Conservation (phyloP, 306 rosid genomes). For the Trifolium fragiferum region DNA sequence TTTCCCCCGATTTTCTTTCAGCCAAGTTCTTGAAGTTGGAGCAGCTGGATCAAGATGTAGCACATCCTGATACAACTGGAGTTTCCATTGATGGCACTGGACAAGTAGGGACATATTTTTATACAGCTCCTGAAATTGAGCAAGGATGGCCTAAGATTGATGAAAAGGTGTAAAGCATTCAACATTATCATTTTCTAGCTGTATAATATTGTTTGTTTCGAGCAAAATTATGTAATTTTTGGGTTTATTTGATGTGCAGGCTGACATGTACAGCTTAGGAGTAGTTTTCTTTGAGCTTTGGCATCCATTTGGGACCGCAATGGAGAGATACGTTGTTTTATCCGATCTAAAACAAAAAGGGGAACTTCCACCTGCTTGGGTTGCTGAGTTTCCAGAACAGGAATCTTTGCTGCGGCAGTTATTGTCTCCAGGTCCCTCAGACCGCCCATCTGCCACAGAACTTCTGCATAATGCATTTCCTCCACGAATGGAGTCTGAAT, state of each 20-base stretch:
- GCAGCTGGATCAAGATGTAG: slow-evolving; percentile 87
- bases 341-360: slow-evolving; percentile 83
- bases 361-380: slow-evolving; percentile 77
- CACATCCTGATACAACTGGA: slow-evolving; percentile 71
- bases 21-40: slow-evolving; percentile 98
- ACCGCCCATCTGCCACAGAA: slow-evolving; percentile 90
- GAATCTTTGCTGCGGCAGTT: slow-evolving; percentile 65
- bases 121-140: slow-evolving; percentile 99
- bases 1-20: slow-evolving; percentile 43
- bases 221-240: slow-evolving; percentile 41
- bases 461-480: slow-evolving; percentile 81
- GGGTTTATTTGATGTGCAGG: slow-evolving; percentile 64
- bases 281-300: slow-evolving; percentile 96
- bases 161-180: slow-evolving; percentile 60
- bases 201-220: slow-evolving; percentile 36
- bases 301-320: slow-evolving; percentile 95
- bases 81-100: slow-evolving; percentile 95
- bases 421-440: slow-evolving; percentile 90
- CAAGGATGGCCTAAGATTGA: slow-evolving; percentile 99
- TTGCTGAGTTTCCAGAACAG: slow-evolving; percentile 83
- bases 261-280: slow-evolving; percentile 98
- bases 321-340: slow-evolving; percentile 85
- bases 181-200: background rate
- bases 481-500: slow-evolving; percentile 88
- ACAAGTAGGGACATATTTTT: slow-evolving; percentile 94